Evolutionary conservation across 345 rosid genomes (phyloP).

Genomic region (Dipteronia sinensis): DNA sequence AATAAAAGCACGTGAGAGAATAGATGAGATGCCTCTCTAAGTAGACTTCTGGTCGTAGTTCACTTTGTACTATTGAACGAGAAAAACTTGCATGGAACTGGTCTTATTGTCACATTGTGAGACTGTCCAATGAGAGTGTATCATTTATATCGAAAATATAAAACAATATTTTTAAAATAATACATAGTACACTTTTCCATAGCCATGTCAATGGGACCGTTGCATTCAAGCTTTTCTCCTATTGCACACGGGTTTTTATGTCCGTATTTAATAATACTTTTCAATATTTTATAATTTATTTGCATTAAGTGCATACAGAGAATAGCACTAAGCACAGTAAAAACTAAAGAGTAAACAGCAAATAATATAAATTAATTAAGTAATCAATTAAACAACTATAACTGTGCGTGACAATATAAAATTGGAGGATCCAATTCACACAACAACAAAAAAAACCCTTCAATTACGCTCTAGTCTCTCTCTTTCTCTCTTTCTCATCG

Average conservation of each 20-base stretch:
- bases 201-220: too few relatives aligned
- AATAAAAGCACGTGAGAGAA: conserved; percentile 4
- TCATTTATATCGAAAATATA: too few relatives aligned
- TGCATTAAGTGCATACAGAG: neutral
- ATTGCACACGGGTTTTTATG: neutral
- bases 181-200: too few relatives aligned
- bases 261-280: neutral
- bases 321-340: neutral
- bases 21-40: neutral
- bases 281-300: neutral
- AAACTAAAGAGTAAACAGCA: neutral
- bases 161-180: too few relatives aligned
- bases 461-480: conserved; percentile 7
- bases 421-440: neutral
- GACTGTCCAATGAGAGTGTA: too few relatives aligned
- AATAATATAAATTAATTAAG: too few relatives aligned
- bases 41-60: neutral
- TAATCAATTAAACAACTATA: too few relatives aligned
- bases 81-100: too few relatives aligned
- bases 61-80: neutral
- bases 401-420: neutral
- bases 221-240: too few relatives aligned
- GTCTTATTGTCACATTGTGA: too few relatives aligned
- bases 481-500: neutral
- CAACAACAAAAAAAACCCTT: neutral